Base-by-base conservation (phyloP, 345 rosid species). In the Aquilaria yunnanensis region DNA sequence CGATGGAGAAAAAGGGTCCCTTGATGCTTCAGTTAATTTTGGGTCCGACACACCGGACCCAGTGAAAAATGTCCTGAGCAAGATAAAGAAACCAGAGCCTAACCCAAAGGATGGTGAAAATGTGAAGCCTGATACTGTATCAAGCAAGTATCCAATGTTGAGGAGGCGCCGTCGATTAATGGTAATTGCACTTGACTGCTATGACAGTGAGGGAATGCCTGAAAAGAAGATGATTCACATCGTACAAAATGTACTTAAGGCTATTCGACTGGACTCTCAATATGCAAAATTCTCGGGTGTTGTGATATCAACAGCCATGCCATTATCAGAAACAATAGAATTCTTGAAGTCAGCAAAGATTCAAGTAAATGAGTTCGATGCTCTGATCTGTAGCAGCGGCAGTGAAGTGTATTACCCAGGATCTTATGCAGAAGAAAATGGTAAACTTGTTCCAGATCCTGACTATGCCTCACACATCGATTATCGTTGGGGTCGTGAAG, bases 401-500 rank as follows among this genome's bases (percentile, higher is more conserved):
- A 80, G 98, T 43, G 94, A 90, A 77, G 74, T 93, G 51, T 93
- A 93, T 71, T 93, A 93, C 57, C 98, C 97, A 0, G 95, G 92
- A 32, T 64, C 74, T 41, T 77, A 79, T 31, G 72, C 79, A 0
- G 82, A 81, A 63, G 96, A 75, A 69, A 83, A 78, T 2, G 90
- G 97, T 33, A 88, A 80, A 74, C 85, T 90, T 70, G 61, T 77
- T 14, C 92, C 90, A 0, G 98, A 93, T 81, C 83, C 92, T 4
- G 98, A 93, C 75, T 93, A 93, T 65, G 80, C 89, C 31, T 61
- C 90, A 4, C 98, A 93, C 72, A 88, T 93, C 2, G 97, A 85
- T 52, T 93, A 90, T 58, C 88, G 92, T 0, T 93, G 98, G 98
- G 97, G 96, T 6, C 69, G 74, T 37, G 95, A 88, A 56, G 98